Base-by-base conservation (phyloP, 140 eudicot species). In the Oenanthe javanica region DNA sequence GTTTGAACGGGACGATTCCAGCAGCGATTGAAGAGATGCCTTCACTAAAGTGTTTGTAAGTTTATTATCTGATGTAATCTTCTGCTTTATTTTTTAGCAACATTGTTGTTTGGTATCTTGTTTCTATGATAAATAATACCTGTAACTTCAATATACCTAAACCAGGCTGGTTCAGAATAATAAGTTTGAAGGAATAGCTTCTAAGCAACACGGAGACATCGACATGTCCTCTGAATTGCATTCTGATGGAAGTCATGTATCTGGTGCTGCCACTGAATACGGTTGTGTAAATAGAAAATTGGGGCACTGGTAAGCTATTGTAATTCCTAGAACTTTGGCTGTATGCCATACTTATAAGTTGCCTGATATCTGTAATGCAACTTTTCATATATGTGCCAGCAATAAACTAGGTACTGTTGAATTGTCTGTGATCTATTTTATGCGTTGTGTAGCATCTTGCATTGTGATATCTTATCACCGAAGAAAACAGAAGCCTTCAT, bases 81-180 rank as follows among this genome's bases (percentile, higher is more conserved):
- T 61, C 69, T 9, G 46, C 54, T 51, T 80, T 11, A 42, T 79
- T 52, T 40, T 50, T 9, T 23, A 2, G 64, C 61, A 5, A 18
- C 31, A 23, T 45, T 66, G 38, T 79, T 67, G 31, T 31, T 31
- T 66, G 9, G 18, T 31, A 66, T 66, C 43, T 3, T 66, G 4
- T 2, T 25, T 66, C 6, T 27, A 27, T 11, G 9, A 4, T 31
- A 67, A n/a, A 67, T 67, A 7, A 67, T 1, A 67, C 64, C 71
- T 54, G 15, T 79, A 38, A 46, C 54, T 46, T 64, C 76, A 14
- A 48, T 64, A 4, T 79, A 46, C 55, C 16, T 23, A 64, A 13
- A 21, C 7, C 89, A 96, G 99, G 93, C 77, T 96, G 89, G 93
- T 93, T 19, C 80, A 92, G 73, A 88, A 87, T 79, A 93, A 96